Evolutionary conservation across 2,329 filamentous ascomycete species (phyloP), one percentile per base, ranked within the genome.

Genomic region (Diatrype stigma): DNA sequence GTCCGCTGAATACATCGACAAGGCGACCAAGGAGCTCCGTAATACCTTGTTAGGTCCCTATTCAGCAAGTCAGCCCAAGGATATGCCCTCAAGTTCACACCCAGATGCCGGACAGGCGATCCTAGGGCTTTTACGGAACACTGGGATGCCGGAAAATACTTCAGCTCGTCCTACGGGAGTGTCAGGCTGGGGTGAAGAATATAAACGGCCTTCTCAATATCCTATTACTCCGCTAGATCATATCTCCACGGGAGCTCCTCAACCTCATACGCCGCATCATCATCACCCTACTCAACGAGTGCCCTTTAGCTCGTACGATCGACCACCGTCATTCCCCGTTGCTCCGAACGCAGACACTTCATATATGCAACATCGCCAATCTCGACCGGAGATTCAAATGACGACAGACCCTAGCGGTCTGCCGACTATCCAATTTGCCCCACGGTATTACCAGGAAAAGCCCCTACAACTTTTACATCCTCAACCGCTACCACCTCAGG

Each of bases 191-290:
- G 21, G n/a, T 23, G 40, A 12, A 14, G 40, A 26, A 6, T 46
- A 50, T 52, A 21, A 51, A 38, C 48, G 32, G 52, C 51, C 23
- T 49, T 56, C 42, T 56, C 50, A 64, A 50, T 61, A 67, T 53
- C 76, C 73, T 40, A 75, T 76, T 47, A 81, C 80, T 5, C 78
- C 82, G 8, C 65, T 80, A 30, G 80, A 86, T 14, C 79, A 82
- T 54, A 72, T 74, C 17, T 68, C 74, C 47, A 63, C 67, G 5
- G 73, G 78, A 23, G 73, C 77, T 21, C 64, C 76, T 26, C 76
- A 80, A 61, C 81, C 84, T 14, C 73, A 70, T 38, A 81, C 78
- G 40, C 82, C 84, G 6, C 82, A 84, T 46, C 77, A 82, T 61
- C 76, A 80, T 50, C 77, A 79, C 47, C 72, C 77, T 14, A 64